Evolutionary conservation across 2,329 filamentous ascomycete genomes (phyloP).

Genomic region (Byssochlamys sp.): DNA sequence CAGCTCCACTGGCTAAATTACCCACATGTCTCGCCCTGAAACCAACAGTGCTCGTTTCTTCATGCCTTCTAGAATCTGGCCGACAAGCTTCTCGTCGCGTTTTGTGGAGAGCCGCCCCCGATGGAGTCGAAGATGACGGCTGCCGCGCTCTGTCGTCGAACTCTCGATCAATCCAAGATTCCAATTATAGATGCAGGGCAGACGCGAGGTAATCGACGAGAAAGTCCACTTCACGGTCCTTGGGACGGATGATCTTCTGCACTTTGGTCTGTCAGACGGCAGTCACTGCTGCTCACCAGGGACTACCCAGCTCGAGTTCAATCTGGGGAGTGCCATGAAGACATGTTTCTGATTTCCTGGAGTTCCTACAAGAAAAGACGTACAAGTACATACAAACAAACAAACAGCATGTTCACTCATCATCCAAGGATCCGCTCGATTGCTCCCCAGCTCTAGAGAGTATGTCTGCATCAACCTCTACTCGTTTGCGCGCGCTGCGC

Average conservation of each 20-base stretch:
- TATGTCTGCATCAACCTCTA: not conserved
- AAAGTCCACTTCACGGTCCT: not conserved
- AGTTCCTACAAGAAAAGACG: not conserved
- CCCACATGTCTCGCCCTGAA: not conserved
- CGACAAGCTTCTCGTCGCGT: not conserved
- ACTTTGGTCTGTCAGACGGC: not conserved
- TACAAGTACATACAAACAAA: not conserved
- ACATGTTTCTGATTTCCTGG: not conserved
- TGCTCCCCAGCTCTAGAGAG: not conserved
- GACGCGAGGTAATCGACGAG: not conserved
- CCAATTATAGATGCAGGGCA: not conserved
- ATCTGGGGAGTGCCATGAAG: not conserved
- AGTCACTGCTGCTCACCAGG: not conserved
- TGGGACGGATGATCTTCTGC: not conserved
- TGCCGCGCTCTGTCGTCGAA: not conserved
- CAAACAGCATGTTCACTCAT: not conserved
- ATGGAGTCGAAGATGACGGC: not conserved
- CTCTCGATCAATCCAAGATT: not conserved
- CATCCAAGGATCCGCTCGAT: not conserved
- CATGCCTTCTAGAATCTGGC: not conserved
- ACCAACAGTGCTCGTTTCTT: not conserved
- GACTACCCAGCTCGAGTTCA: not conserved
- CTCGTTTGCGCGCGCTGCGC: conserved; percentile 10
- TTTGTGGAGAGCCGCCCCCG: not conserved
- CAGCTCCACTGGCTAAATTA: not conserved